phyloP scores from a whole-genome alignment of 192 early-diverging fungal genomes.

The Coemansia sp. region DNA sequence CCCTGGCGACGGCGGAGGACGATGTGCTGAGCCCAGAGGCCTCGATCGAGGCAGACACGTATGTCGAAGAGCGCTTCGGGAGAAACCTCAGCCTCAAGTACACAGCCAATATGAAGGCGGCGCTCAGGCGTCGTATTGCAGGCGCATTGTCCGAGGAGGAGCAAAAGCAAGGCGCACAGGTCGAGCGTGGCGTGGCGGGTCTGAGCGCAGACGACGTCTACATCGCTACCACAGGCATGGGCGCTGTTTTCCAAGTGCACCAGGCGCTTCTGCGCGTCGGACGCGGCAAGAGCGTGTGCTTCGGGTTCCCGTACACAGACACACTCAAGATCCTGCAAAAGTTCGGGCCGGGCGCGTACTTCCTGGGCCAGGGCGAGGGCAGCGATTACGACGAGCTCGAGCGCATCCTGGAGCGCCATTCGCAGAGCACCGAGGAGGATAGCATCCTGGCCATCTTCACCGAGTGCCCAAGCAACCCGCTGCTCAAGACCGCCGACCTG shows the following conservation, averaged over 20 bases:
- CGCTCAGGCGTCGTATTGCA: constrained; percentile 82
- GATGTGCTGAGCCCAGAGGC: constrained; percentile 27
- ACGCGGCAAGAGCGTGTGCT: constrained; percentile 78
- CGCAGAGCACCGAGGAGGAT: constrained; percentile 47
- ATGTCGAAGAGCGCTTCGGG: constrained; percentile 94
- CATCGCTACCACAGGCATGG: constrained; percentile 90
- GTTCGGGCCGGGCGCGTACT: constrained; percentile 87
- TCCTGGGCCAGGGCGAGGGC: constrained; percentile 84
- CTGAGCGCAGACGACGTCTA: constrained; percentile 80
- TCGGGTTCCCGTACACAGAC: constrained; percentile 95
- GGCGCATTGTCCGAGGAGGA: constrained; percentile 60
- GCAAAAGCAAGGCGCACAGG: constrained; percentile 46
- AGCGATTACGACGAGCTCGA: constrained; percentile 76
- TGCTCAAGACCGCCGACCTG: constrained; percentile 83
- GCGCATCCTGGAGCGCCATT: constrained; percentile 54
- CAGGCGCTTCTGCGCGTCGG: constrained; percentile 59
- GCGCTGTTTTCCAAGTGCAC: constrained; percentile 89
- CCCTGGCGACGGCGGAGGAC: background rate
- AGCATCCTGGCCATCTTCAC: constrained; percentile 81
- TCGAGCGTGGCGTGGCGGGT: constrained; percentile 57
- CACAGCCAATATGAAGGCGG: constrained; percentile 73
- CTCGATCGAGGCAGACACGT: constrained; percentile 48
- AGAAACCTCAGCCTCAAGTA: constrained; percentile 76
- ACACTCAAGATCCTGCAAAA: constrained; percentile 97
- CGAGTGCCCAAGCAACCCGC: constrained; percentile 94